Conservation (phyloP, 2,329 filamentous ascomycete genomes). For the Aspergillus nomiae region DNA sequence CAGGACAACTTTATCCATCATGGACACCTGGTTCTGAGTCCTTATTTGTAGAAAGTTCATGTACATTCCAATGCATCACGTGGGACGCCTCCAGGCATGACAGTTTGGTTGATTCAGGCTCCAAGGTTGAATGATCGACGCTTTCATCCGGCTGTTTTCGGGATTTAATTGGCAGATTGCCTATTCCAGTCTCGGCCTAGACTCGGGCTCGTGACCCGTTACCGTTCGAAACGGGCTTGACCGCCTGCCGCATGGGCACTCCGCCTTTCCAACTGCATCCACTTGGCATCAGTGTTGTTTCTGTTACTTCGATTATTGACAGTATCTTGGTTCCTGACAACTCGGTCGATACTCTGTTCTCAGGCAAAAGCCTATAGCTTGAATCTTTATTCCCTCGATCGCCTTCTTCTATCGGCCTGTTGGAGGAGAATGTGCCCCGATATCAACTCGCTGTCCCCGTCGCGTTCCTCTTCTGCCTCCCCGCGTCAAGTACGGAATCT, state of each 20-base stretch:
- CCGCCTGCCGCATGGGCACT: slow-evolving; percentile 6
- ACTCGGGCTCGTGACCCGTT: not conserved
- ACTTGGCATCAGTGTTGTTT: not conserved
- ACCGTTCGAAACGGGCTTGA: not conserved
- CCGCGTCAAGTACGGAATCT: slow-evolving; percentile 36
- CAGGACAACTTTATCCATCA: not conserved
- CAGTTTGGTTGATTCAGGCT: not conserved
- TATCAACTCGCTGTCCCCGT: slow-evolving; percentile 69
- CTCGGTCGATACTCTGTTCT: not conserved
- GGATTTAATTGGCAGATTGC: not conserved
- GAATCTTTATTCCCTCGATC: not conserved
- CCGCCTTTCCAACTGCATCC: slow-evolving; percentile 7
- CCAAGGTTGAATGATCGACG: not conserved
- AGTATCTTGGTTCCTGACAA: not conserved
- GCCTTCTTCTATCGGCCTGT: not conserved
- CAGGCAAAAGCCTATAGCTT: not conserved
- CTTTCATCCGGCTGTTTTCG: not conserved
- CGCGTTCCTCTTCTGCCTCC: slow-evolving; percentile 48
- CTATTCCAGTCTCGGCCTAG: not conserved
- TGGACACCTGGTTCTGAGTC: not conserved
- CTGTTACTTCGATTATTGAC: not conserved
- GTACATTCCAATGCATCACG: not conserved
- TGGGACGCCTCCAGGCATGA: not conserved
- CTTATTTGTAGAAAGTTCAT: not conserved
- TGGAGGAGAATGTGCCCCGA: slow-evolving; percentile 65